Evolutionary conservation across 257 asterid species (phyloP), one percentile per base, ranked within the genome.

Genomic region (Solanum boliviense): DNA sequence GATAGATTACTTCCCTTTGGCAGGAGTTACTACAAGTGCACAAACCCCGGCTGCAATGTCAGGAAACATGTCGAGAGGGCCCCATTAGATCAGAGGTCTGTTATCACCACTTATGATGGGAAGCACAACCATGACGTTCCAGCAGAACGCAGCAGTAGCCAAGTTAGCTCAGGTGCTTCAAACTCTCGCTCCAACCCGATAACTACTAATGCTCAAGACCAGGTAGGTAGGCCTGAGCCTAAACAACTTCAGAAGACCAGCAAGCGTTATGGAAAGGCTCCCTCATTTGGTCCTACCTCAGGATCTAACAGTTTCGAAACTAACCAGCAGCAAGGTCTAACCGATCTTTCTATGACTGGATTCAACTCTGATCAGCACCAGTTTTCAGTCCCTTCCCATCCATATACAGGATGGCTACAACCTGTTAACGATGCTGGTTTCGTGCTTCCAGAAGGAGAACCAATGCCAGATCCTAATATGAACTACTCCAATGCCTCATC

Each of bases 1-100:
- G 68, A 81, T 81, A 9, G 41, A 81, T 41, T 75, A 13, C 29
- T 52, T 39, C 36, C 71, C 44, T 62, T 87, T 86, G 32, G 85
- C 95, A 95, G 98, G 95, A 95, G 98, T 90, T 95, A 95, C 92
- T 95, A 95, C 94, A 95, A 94, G 87, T 95, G 98, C 93, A 95
- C 98, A 3, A 93, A 93, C 87, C 79, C 94, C 11, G 96, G 98
- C 70, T 94, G 98, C 92, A 91, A 90, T 8, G 98, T 95, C 31
- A 92, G 98, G 68, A 95, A 95, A 87, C 98, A 95, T n/a, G 94
- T 95, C 71, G 98, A 95, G 92, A 93, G 98, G 92, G 96, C 98
- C 58, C 93, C 95, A 2, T 95, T 93, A 29, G 98, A 95, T 90
- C 93, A 91, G 25, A 94, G 90, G 88, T 93, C 96, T 0, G 98